These are phyloP conservation scores for Neocatenulostroma microsporum DNA, from an alignment of 2,329 filamentous ascomycete species.

Conservation along the genomic window DNA sequence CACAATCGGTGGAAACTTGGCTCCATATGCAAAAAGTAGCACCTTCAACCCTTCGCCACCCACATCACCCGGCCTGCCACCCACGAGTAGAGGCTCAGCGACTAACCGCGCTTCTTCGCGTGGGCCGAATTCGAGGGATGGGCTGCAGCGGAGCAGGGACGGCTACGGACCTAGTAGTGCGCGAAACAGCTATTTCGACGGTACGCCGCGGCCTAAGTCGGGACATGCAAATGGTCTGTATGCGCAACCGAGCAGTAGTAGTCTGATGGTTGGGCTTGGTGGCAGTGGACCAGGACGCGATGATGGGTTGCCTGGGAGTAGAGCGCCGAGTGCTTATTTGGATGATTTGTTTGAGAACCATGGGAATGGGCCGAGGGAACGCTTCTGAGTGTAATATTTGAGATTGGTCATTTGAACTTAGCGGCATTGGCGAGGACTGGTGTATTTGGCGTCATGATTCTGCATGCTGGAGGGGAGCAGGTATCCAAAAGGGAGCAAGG, in stretches of 20 bases:
- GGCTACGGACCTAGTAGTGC: constrained; percentile 8
- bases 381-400: constrained; percentile 8
- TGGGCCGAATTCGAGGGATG: constrained; percentile 8
- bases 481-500: too few relatives aligned
- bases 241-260: constrained; percentile 30
- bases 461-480: too few relatives aligned
- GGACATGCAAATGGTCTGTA: constrained; percentile 17
- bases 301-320: constrained; percentile 56
- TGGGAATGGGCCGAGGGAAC: constrained; percentile 28
- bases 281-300: constrained; percentile 13
- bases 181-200: constrained; percentile 17
- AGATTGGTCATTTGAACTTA: too few relatives aligned
- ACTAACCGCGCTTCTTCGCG: constrained; percentile 8
- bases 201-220: constrained; percentile 7
- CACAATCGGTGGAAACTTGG: constrained; percentile 34
- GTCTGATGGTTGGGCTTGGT: constrained; percentile 24
- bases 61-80: constrained; percentile 15
- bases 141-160: constrained; percentile 8
- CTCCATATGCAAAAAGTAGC: constrained; percentile 24
- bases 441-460: too few relatives aligned
- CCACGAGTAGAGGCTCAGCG: constrained; percentile 10
- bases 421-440: too few relatives aligned
- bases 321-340: constrained; percentile 80
- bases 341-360: constrained; percentile 84
- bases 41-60: constrained; percentile 20